These are phyloP conservation scores for Pichia heedii DNA, from an alignment of 805 yeast species.

Conservation along the genomic window DNA sequence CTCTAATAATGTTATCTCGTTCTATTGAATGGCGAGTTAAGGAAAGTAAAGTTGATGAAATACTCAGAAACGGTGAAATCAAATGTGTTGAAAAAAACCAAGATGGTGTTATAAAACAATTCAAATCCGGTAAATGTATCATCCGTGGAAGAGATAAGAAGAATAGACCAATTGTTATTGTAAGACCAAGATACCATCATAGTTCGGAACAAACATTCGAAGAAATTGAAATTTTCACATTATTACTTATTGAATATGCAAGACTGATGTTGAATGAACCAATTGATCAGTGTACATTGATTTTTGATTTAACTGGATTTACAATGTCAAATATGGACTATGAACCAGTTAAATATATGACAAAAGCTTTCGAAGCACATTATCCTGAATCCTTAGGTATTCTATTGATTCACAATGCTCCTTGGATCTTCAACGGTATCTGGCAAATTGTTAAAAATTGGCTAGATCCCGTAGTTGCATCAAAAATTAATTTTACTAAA, in stretches of 20 bases:
- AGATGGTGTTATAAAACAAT: slow-evolving; percentile 44
- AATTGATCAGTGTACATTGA: slow-evolving; percentile 68
- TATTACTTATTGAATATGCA: slow-evolving; percentile 73
- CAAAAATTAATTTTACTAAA: slow-evolving; percentile 81
- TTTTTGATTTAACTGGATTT: slow-evolving; percentile 83
- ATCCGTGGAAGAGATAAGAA: slow-evolving; percentile 65
- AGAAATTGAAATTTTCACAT: slow-evolving; percentile 68
- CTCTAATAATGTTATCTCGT: slow-evolving; percentile 61
- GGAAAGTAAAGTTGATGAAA: slow-evolving; percentile 49
- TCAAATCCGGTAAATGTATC: slow-evolving; percentile 59
- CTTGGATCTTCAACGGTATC: slow-evolving; percentile 92
- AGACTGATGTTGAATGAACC: slow-evolving; percentile 67
- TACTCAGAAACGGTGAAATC: slow-evolving; percentile 67
- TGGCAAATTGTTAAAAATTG: slow-evolving; percentile 91
- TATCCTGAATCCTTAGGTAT: slow-evolving; percentile 91
- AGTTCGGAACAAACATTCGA: slow-evolving; percentile 57
- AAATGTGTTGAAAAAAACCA: slow-evolving; percentile 37
- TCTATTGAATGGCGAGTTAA: slow-evolving; percentile 69
- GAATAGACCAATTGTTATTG: slow-evolving; percentile 72
- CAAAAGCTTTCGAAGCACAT: slow-evolving; percentile 87
- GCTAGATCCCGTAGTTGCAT: slow-evolving; percentile 94
- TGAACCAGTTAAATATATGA: slow-evolving; percentile 80
- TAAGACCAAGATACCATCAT: slow-evolving; percentile 71
- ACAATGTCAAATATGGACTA: slow-evolving; percentile 91
- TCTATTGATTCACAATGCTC: slow-evolving; percentile 84